Conservation (phyloP, 306 rosid species). For the Vigna reflexopilosa region DNA sequence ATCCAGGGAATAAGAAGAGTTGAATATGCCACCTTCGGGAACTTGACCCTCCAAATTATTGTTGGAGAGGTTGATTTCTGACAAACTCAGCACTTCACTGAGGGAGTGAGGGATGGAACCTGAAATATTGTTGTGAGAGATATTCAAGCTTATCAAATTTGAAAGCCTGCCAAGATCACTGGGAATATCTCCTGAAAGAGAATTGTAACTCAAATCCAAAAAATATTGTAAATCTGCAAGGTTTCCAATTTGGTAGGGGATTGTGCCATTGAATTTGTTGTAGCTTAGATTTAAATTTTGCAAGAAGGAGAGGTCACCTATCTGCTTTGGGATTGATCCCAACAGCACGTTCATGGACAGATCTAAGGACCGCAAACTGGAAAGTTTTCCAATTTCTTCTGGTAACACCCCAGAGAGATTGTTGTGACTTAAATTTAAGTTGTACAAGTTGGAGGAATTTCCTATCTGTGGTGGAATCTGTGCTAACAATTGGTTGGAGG, state of each 20-base stretch:
- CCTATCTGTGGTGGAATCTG: conserved; percentile 54
- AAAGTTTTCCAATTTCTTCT: conserved; percentile 49
- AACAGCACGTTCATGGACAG: conserved; percentile 54
- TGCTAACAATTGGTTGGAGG: conserved; percentile 56
- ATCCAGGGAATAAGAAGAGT: conserved; percentile 35
- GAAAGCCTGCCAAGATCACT: conserved; percentile 44
- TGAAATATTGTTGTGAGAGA: conserved; percentile 59
- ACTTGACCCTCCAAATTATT: conserved; percentile 59
- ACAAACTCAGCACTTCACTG: conserved; percentile 52
- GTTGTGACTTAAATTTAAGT: conserved; percentile 45
- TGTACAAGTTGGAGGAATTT: conserved; percentile 41
- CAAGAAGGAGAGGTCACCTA: conserved; percentile 50
- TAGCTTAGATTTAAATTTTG: conserved; percentile 47
- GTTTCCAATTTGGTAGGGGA: conserved; percentile 59
- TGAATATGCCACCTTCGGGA: conserved; percentile 51
- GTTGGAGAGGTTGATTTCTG: conserved; percentile 54
- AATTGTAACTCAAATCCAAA: conserved; percentile 62
- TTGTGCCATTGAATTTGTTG: conserved; percentile 53
- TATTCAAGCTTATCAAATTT: conserved; percentile 55
- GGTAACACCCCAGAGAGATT: conserved; percentile 57
- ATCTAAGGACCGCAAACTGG: conserved; percentile 47
- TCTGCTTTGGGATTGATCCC: conserved; percentile 56
- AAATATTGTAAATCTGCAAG: conserved; percentile 49
- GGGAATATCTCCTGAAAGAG: conserved; percentile 59
- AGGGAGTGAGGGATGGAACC: conserved; percentile 54